Evolutionary conservation across 345 rosid genomes (phyloP).

Genomic region (Microcos paniculata): DNA sequence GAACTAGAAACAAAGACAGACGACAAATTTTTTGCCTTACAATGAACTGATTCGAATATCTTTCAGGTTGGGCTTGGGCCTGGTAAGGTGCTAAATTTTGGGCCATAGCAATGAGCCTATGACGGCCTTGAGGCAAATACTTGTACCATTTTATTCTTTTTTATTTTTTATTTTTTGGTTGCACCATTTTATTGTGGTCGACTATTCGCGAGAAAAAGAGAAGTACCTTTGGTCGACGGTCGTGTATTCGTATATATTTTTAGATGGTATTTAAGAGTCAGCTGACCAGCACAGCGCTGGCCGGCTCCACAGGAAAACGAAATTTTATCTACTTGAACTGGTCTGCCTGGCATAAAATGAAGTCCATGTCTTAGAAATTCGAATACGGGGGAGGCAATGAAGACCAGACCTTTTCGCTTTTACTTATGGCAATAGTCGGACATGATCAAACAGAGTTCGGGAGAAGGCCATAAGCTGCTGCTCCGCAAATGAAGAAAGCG

Average conservation of each 20-base stretch:
- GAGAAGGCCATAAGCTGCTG: background rate
- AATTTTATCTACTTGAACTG: background rate
- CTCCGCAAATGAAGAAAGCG: constrained; percentile 45
- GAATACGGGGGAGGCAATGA: background rate
- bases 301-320: constrained; percentile 3
- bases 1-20: background rate
- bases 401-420: background rate
- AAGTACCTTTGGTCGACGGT: no score
- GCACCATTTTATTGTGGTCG: no score
- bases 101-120: background rate
- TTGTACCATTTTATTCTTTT: no score
- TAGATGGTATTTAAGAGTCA: background rate
- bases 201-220: no score
- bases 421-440: background rate
- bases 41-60: background rate
- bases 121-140: no score
- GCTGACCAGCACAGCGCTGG: background rate
- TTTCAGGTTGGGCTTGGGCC: background rate
- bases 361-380: background rate
- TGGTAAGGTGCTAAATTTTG: background rate
- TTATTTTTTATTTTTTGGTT: no score
- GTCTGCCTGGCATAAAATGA: background rate
- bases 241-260: no score
- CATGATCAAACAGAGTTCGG: background rate
- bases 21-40: background rate